Evolutionary conservation across 345 rosid genomes (phyloP).

Genomic region (Linum trigynum): DNA sequence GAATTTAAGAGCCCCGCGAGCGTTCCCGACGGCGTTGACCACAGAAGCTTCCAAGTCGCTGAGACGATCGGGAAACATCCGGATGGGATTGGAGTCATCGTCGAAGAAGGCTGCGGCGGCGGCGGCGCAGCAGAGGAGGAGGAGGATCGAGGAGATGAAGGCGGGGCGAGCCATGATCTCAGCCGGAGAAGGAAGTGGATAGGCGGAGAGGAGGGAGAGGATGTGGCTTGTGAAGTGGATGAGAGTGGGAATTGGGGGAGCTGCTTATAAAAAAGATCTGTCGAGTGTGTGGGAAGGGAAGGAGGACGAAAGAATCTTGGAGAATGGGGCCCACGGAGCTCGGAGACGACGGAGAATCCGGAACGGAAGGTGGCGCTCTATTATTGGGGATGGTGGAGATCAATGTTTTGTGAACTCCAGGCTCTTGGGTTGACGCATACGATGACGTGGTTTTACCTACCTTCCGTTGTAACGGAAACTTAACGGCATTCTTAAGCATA

Average conservation of each 20-base stretch:
- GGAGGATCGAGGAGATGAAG: slow-evolving; percentile 19
- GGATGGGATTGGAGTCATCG: slow-evolving; percentile 60
- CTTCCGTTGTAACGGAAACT: too few relatives aligned
- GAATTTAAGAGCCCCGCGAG: slow-evolving; percentile 51
- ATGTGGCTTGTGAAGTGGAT: background rate
- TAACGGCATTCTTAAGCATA: too few relatives aligned
- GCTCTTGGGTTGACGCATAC: too few relatives aligned
- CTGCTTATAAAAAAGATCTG: background rate
- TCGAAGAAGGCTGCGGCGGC: slow-evolving; percentile 33
- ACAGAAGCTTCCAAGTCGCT: slow-evolving; percentile 45
- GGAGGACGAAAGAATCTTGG: background rate
- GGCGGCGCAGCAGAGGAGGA: slow-evolving; percentile 28
- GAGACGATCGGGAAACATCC: slow-evolving; percentile 52
- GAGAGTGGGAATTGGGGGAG: background rate
- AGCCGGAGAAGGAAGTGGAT: background rate
- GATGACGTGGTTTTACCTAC: too few relatives aligned
- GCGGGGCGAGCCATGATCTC: slow-evolving; percentile 31
- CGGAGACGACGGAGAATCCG: background rate
- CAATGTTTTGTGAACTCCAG: too few relatives aligned
- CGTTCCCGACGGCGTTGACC: slow-evolving; percentile 46
- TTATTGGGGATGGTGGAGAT: background rate
- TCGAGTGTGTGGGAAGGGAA: background rate
- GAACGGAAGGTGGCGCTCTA: background rate
- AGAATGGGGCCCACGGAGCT: background rate
- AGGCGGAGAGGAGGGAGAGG: background rate